phyloP scores from a whole-genome alignment of 2,329 filamentous ascomycete species.

The Chaetomiaceae sp. region DNA sequence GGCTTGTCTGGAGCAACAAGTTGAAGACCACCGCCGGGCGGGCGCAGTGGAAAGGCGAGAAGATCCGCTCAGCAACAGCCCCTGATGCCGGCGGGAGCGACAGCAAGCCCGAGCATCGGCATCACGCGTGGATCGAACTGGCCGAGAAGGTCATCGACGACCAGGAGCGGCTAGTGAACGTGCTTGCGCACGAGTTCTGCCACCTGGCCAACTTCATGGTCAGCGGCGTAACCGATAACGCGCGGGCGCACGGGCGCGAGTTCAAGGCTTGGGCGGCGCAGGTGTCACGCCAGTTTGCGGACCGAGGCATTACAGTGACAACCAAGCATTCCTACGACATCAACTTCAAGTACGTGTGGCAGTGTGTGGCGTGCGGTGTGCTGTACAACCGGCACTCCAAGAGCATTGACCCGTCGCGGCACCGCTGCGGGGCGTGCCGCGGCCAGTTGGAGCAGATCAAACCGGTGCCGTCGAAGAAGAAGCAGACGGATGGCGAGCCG shows the following conservation, averaged over 20 bases:
- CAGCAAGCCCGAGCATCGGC: constrained; percentile 32
- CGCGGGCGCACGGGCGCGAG: constrained; percentile 79
- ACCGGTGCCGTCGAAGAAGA: constrained; percentile 56
- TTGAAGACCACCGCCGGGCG: constrained; percentile 73
- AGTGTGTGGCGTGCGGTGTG: constrained; percentile 60
- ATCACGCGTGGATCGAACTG: constrained; percentile 78
- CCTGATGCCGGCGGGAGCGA: constrained; percentile 6
- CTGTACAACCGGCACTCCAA: constrained; percentile 81
- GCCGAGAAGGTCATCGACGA: constrained; percentile 82
- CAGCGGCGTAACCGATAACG: constrained; percentile 63
- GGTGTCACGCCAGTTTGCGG: constrained; percentile 49
- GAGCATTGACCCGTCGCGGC: constrained; percentile 67
- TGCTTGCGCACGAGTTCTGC: constrained; percentile 94
- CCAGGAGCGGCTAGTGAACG: constrained; percentile 73
- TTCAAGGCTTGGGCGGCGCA: constrained; percentile 70
- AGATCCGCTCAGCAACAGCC: constrained; percentile 37
- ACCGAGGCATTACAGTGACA: constrained; percentile 67
- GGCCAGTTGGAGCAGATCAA: constrained; percentile 67
- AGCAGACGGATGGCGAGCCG: constrained; percentile 7
- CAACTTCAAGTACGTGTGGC: constrained; percentile 88
- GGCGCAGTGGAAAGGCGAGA: constrained; percentile 64
- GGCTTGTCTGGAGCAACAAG: constrained; percentile 68
- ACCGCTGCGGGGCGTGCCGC: constrained; percentile 74
- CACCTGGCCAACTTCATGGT: constrained; percentile 92
- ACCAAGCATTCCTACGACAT: constrained; percentile 89